Conservation (phyloP, 768 basidiomycete species). For the Antrodiella citrinella region DNA sequence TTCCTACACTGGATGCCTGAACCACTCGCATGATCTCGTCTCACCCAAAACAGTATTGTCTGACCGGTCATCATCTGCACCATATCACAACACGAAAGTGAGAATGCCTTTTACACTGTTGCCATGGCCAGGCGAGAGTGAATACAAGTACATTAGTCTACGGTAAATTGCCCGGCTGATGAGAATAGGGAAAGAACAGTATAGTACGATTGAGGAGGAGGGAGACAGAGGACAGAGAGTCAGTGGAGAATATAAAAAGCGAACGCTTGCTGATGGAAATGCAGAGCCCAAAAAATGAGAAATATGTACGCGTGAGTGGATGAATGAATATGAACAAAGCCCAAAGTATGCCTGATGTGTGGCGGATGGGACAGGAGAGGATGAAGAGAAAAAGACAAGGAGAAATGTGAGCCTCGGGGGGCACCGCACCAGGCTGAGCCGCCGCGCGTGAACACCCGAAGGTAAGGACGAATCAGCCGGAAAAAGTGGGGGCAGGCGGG, state of each 20-base stretch:
- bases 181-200: too few species aligned
- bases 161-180: constrained; percentile 12
- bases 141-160: constrained; percentile 25
- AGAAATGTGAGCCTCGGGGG: not conserved
- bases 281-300: not conserved
- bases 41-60: too few species aligned
- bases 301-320: constrained; percentile 3
- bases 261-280: not conserved
- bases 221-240: constrained; percentile 3
- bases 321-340: constrained; percentile 5
- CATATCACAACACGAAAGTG: not conserved
- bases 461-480: not conserved
- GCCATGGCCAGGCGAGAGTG: constrained; percentile 3
- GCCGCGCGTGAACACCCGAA: not conserved
- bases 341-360: not conserved
- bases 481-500: not conserved
- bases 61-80: not conserved
- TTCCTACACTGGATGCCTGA: too few species aligned
- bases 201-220: not conserved
- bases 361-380: too few species aligned
- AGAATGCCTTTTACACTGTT: constrained; percentile 4
- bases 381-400: not conserved
- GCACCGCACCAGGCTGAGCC: not conserved
- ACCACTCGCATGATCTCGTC: too few species aligned
- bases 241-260: constrained; percentile 3